These are phyloP conservation scores for Ochetophila trinervis DNA, from an alignment of 306 rosid genomes.

Conservation along the genomic window DNA sequence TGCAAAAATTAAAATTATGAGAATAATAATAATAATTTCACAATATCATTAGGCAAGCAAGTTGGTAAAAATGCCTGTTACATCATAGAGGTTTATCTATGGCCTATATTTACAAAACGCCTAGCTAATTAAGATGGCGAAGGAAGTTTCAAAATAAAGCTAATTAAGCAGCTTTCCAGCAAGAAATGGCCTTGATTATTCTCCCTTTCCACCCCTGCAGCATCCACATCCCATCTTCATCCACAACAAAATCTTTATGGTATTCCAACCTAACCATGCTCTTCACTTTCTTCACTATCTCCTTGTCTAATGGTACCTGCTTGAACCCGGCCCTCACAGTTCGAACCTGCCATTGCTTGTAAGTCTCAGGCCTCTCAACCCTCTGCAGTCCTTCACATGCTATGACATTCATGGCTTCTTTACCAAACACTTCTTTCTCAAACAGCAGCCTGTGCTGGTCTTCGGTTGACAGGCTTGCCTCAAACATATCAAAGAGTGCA, in stretches of 20 bases:
- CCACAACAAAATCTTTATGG: constrained; percentile 29
- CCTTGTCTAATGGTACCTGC: constrained; percentile 30
- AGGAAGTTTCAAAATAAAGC: neutral
- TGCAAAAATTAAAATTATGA: too few relatives aligned
- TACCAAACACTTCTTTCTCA: constrained; percentile 23
- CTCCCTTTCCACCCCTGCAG: constrained; percentile 39
- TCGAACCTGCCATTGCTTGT: constrained; percentile 34
- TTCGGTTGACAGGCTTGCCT: constrained; percentile 12
- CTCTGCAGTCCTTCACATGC: constrained; percentile 38
- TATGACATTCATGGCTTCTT: constrained; percentile 26
- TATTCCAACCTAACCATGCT: constrained; percentile 4
- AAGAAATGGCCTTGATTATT: constrained; percentile 16
- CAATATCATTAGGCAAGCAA: too few relatives aligned
- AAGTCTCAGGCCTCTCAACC: constrained; percentile 39
- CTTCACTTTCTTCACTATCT: constrained; percentile 11
- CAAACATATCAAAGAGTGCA: constrained; percentile 28
- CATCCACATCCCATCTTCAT: constrained; percentile 34
- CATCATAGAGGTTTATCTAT: too few relatives aligned
- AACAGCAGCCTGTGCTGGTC: constrained; percentile 22
- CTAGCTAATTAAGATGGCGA: too few relatives aligned
- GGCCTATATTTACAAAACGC: too few relatives aligned
- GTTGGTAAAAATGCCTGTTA: too few relatives aligned
- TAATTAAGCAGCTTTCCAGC: constrained; percentile 28
- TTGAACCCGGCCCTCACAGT: constrained; percentile 30
- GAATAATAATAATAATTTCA: too few relatives aligned